Evolutionary conservation across 345 rosid genomes (phyloP), one percentile per base, ranked within the genome.

Genomic region (Citrus mangshanensis): DNA sequence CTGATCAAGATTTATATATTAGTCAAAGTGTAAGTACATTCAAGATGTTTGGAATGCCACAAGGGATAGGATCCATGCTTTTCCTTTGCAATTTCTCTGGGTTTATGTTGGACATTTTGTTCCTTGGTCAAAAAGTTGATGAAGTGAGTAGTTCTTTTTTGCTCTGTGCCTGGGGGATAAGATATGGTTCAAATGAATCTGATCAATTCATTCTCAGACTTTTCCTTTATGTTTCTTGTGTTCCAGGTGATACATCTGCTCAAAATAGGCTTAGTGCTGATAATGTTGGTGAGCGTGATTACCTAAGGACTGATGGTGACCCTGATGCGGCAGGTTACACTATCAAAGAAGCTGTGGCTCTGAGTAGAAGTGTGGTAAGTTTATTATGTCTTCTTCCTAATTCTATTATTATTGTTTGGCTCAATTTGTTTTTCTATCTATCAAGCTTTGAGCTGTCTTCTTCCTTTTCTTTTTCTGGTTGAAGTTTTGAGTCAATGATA

Each of bases 251-350:
- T 79, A 63, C 32, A 35, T 70, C 87, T 61, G 42, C 65, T 60
- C 68, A 69, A 54, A 64, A 68, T 49, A 72, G 72, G 86, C 70
- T 63, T 62, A 79, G 76, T 72, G 69, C 56, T 87, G 87, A 82
- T 80, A 80, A 77, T 88, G 91, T 89, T 72, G 81, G 79, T 77
- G 93, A 88, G 54, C 95, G 99, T 18, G 98, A 95, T 86, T 84
- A 86, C 80, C 82, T 95, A 82, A 87, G 96, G 73, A 91, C 96
- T 82, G 98, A 92, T 60, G 99, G 99, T 28, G 97, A 95, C 77
- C 99, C 99, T 70, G 97, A 90, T 35, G 97, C 95, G 54, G 88
- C 84, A 24, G 98, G 99, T 54, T 93, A 93, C 85, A 90, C 99
- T 8, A 90, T 92, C 83, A 91, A 84, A 85, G 98, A 95, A 91